Evolutionary conservation across 108 stramenopile species (phyloP).

Genomic region (Skeletonema costatum): DNA sequence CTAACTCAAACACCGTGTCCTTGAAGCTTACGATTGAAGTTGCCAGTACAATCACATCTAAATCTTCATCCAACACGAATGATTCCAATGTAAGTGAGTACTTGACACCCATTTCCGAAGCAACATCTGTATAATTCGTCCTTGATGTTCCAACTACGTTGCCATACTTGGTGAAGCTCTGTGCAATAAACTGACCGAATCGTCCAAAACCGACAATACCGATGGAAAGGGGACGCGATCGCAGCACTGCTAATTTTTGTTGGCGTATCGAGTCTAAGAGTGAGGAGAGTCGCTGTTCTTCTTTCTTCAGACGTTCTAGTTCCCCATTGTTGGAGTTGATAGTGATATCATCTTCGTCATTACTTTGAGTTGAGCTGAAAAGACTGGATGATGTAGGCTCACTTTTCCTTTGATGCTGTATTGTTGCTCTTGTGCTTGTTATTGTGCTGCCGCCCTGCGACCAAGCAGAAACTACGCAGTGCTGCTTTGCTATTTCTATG

Average conservation of each 20-base stretch:
- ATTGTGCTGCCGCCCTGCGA: not conserved
- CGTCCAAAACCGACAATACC: conserved; percentile 93
- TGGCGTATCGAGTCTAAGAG: conserved; percentile 63
- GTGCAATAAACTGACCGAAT: conserved; percentile 95
- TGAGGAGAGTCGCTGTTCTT: conserved; percentile 60
- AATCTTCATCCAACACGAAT: conserved; percentile 57
- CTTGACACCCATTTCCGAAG: conserved; percentile 74
- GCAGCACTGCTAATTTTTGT: conserved; percentile 65
- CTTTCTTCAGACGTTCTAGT: conserved; percentile 68
- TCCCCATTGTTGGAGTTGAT: conserved; percentile 31
- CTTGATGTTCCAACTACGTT: conserved; percentile 59
- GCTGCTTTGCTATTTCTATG: not conserved
- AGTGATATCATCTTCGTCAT: not conserved
- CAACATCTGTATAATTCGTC: conserved; percentile 76
- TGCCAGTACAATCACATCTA: conserved; percentile 88
- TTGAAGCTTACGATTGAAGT: conserved; percentile 89
- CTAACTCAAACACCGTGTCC: conserved; percentile 59
- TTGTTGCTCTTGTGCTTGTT: not conserved
- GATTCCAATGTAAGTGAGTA: conserved; percentile 66
- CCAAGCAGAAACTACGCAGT: not conserved
- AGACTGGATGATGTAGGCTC: not conserved
- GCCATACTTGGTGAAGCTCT: conserved; percentile 72
- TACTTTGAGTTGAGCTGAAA: not conserved
- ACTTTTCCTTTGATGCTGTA: not conserved
- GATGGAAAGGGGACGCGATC: conserved; percentile 80